Evolutionary conservation across 1,139 yeast species (phyloP), one percentile per base, ranked within the genome.

Genomic region (Geotrichum europaeum): DNA sequence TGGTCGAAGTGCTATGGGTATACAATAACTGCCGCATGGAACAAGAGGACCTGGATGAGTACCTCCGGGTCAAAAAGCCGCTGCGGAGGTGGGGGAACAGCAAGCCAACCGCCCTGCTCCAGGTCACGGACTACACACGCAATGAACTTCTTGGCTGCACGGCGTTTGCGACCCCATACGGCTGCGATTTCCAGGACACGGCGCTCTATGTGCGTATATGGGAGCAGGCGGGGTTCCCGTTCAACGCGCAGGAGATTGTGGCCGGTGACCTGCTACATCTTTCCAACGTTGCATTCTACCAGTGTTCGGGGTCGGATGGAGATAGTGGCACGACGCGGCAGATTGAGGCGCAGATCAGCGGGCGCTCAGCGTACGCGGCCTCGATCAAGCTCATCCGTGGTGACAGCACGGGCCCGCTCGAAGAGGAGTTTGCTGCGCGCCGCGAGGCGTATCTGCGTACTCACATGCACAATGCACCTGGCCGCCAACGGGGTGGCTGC

Each of bases 1-100:
- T 58, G 30, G 60, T 58, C 13, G 60, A 58, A 30, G 57, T 58
- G n/a, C 36, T 58, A 24, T 49, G 57, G 53, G 60, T 49, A 4
- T 43, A 47, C 24, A 58, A 58, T 40, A 28, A 18, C 22, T 20
- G 34, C 9, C 47, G 47, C 10, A 40, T 40, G 47, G 47, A 40
- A 15, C 13, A 20, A 15, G n/a, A 50, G 25, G 32, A 20, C 15
- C n/a, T 53, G 15, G 56, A 53, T 5, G 34, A 40, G 18, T 53
- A 30, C 13, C 36, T 20, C 36, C 10, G 13, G 12, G 24, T 25
- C 13, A 20, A 45, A 34, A 13, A 15, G 25, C 28, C 9, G 5
- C 47, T 40, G 28, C 28, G 24, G 13, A 28, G 22, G 47, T 15
- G 55, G 20, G 49, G 25, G 13, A 7, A 22, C 28, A n/a, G 20